phyloP scores from a whole-genome alignment of 768 basidiomycete species.

The Ephemerocybe angulata region DNA sequence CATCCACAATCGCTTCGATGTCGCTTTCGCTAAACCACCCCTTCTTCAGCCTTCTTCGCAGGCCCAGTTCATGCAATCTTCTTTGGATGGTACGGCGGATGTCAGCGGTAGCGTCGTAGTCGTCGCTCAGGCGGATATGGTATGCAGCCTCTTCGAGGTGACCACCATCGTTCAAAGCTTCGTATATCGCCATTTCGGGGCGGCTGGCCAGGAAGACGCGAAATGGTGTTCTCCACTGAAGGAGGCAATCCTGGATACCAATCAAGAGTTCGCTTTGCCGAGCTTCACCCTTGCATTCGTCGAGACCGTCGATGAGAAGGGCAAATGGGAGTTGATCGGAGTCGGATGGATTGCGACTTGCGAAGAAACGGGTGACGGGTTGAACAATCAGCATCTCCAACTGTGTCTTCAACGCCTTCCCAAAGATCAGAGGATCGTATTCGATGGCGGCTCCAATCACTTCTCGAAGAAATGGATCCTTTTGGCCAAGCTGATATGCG shows the following conservation, averaged over 20 bases:
- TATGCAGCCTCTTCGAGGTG: background rate
- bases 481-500: constrained; percentile 2
- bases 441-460: background rate
- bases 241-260: background rate
- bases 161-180: background rate
- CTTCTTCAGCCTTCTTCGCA: background rate
- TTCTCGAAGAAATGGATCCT: background rate
- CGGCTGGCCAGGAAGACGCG: background rate
- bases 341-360: background rate
- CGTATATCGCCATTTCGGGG: background rate
- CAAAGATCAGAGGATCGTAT: background rate
- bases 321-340: background rate
- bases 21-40: background rate
- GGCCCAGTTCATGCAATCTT: background rate
- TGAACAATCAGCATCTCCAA: background rate
- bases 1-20: constrained; percentile 2
- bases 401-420: background rate
- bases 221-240: background rate
- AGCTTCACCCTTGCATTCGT: constrained; percentile 1
- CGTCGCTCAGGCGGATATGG: background rate
- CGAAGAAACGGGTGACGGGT: background rate
- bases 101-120: background rate
- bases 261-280: background rate
- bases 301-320: constrained; percentile 6
- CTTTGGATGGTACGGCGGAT: background rate